These are phyloP conservation scores for Boletus semigastroideus DNA, from an alignment of 1,284 basidiomycete species.

Conservation along the genomic window DNA sequence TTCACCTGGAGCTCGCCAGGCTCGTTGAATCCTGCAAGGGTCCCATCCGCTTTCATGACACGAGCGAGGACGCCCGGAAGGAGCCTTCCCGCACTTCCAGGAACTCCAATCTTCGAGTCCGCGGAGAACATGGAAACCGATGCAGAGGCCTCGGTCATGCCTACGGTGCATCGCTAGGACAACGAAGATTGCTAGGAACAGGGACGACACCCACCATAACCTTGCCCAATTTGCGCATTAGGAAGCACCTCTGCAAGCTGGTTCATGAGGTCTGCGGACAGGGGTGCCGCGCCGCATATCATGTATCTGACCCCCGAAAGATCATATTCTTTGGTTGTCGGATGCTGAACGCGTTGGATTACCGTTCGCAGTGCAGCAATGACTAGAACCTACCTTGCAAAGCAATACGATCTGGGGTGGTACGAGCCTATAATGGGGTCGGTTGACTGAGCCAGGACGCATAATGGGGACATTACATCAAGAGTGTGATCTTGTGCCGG, in stretches of 20 bases:
- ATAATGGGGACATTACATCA: conserved; percentile 44
- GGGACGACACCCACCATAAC: conserved; percentile 47
- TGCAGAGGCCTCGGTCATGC: conserved; percentile 57
- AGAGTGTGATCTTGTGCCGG: conserved; percentile 62
- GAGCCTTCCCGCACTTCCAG: conserved; percentile 57
- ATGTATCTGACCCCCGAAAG: conserved; percentile 58
- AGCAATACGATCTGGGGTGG: conserved; percentile 70
- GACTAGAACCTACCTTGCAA: conserved; percentile 53
- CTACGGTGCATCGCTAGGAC: conserved; percentile 21
- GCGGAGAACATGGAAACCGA: conserved; percentile 50
- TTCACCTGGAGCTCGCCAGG: conserved; percentile 61
- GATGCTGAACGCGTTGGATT: conserved; percentile 46
- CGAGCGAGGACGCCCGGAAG: conserved; percentile 51
- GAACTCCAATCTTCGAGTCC: conserved; percentile 46
- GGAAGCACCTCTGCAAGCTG: conserved; percentile 58
- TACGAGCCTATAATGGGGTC: conserved; percentile 48
- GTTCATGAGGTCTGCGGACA: conserved; percentile 62
- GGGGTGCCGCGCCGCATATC: conserved; percentile 73
- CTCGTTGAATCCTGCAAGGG: conserved; percentile 55
- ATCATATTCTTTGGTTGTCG: conserved; percentile 65
- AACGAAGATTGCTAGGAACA: neutral
- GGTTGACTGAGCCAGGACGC: neutral
- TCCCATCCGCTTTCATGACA: conserved; percentile 62
- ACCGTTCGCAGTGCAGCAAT: neutral
- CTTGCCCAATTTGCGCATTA: conserved; percentile 60